Percentiles rank a stretch among this genome's conserved stretches.
Conservation (phyloP, 2,329 filamentous ascomycete genomes). For the Colletotrichum costaricense region DNA sequence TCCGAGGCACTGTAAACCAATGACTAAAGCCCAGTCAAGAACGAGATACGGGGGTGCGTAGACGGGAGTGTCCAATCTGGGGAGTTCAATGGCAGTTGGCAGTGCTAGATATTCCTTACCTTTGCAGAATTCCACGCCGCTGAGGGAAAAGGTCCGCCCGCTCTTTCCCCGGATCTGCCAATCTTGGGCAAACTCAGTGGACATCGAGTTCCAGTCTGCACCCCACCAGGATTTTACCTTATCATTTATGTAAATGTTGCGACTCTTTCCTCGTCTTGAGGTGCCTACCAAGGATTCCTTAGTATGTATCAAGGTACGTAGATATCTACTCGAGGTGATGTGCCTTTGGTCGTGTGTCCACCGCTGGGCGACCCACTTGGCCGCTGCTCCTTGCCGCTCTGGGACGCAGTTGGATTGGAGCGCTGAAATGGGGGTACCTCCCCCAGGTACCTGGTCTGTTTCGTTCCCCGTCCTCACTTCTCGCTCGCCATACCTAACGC, state of each 20-base stretch:
- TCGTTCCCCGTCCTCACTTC: not conserved
- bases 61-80: not conserved
- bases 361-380: not conserved
- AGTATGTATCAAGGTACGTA: too few species aligned
- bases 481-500: not conserved
- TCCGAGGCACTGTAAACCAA: not conserved
- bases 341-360: not conserved
- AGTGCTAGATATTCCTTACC: not conserved
- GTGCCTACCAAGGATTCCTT: too few species aligned
- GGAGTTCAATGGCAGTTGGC: not conserved
- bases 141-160: not conserved
- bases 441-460: constrained; percentile 1
- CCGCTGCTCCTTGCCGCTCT: not conserved
- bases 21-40: not conserved
- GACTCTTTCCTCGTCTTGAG: too few species aligned
- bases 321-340: not conserved
- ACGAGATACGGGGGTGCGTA: too few species aligned
- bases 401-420: not conserved
- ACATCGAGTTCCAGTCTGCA: not conserved
- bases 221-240: too few species aligned
- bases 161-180: constrained; percentile 6
- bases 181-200: not conserved
- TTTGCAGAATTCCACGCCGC: not conserved
- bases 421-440: not conserved
- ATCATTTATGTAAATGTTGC: too few species aligned